A percentile compares a stretch with the other conserved stretches of the same genome.
phyloP scores from a whole-genome alignment of 2,329 filamentous ascomycete genomes.

The Pseudocercospora ulei region DNA sequence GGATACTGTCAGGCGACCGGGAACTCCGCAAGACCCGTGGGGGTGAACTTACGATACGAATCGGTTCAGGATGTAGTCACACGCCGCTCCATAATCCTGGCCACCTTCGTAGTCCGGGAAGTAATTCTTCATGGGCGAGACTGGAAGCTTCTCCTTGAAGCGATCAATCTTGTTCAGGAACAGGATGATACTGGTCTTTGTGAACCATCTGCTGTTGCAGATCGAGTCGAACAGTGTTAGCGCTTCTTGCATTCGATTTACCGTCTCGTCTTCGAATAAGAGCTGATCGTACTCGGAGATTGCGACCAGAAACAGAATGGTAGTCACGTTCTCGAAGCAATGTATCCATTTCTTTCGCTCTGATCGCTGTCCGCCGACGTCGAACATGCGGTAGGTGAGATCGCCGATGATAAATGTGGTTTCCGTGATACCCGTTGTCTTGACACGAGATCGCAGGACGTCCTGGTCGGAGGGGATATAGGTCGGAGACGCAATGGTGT shows the following conservation, averaged over 20 bases:
- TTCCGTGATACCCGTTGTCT: slow-evolving; percentile 95
- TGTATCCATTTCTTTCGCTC: slow-evolving; percentile 98
- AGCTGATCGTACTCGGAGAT: slow-evolving; percentile 96
- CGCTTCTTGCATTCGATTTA: slow-evolving; percentile 67
- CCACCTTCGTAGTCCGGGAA: slow-evolving; percentile 79
- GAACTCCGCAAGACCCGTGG: neutral
- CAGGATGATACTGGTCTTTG: slow-evolving; percentile 62
- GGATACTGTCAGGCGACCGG: slow-evolving; percentile 15
- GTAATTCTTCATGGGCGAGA: slow-evolving; percentile 66
- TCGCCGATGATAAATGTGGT: slow-evolving; percentile 86
- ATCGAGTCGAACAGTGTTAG: slow-evolving; percentile 63
- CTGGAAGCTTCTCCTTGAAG: slow-evolving; percentile 64
- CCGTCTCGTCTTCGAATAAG: slow-evolving; percentile 82
- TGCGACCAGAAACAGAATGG: slow-evolving; percentile 90
- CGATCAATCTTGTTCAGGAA: slow-evolving; percentile 68
- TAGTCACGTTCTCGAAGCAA: slow-evolving; percentile 95
- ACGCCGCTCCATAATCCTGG: slow-evolving; percentile 88
- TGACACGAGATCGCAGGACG: slow-evolving; percentile 88
- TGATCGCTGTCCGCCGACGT: slow-evolving; percentile 82
- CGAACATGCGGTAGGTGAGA: slow-evolving; percentile 93
- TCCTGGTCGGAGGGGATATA: slow-evolving; percentile 95
- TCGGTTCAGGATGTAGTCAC: slow-evolving; percentile 97
- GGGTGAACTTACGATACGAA: slow-evolving; percentile 55
- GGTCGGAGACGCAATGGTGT: slow-evolving; percentile 78
- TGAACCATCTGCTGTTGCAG: slow-evolving; percentile 63